Conservation (phyloP, 176 grass and related monocot genomes). For the Triticum aestivum region IWGSC_CS_RefSeq_v2.1 NC_057794.1:292336545-292337044, state of each 20-base stretch:
- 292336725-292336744: neutral
- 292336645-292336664: neutral
- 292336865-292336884: too few relatives aligned
- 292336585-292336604: neutral
- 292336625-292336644: neutral
- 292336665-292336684: neutral
- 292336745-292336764: neutral
- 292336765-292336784: neutral
- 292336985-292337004: neutral
- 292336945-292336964: neutral
- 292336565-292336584: neutral
- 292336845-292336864: too few relatives aligned
- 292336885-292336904: neutral
- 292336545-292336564: neutral
- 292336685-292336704: neutral
- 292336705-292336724: neutral
- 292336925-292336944: neutral
- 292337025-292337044: neutral
- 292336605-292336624: neutral
- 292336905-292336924: neutral
- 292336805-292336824: neutral
- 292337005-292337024: neutral
- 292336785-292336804: neutral
- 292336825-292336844: too few relatives aligned
- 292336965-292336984: neutral